Percentiles rank a stretch among this genome's conserved stretches.
phyloP scores from a whole-genome alignment of 805 yeast genomes.

The Candida endomychidarum region DNA sequence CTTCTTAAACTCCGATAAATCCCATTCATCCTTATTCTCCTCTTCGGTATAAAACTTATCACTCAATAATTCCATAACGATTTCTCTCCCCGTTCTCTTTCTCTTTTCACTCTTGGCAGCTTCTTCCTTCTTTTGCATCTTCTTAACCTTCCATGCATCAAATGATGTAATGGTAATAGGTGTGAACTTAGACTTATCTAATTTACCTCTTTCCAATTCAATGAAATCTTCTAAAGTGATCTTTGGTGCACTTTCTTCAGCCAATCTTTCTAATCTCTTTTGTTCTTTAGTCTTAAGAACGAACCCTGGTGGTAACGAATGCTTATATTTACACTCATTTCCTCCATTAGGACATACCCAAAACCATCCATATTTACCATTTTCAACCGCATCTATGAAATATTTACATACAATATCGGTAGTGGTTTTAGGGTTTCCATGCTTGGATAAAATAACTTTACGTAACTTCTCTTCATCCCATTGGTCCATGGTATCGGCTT shows the following conservation, averaged over 20 bases:
- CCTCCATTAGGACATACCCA: slow-evolving; percentile 98
- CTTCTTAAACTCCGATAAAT: slow-evolving; percentile 56
- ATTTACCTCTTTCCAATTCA: slow-evolving; percentile 85
- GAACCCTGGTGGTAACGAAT: slow-evolving; percentile 95
- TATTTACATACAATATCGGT: slow-evolving; percentile 93
- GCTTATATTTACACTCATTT: slow-evolving; percentile 88
- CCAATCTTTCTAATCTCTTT: slow-evolving; percentile 82
- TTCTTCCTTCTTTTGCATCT: slow-evolving; percentile 54
- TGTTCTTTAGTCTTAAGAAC: slow-evolving; percentile 96
- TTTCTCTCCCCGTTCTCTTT: slow-evolving; percentile 68
- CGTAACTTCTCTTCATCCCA: slow-evolving; percentile 98
- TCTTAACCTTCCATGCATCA: slow-evolving; percentile 76
- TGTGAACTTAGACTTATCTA: slow-evolving; percentile 73
- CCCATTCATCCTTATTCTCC: slow-evolving; percentile 51
- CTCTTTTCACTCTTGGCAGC: slow-evolving; percentile 31
- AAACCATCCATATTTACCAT: slow-evolving; percentile 98
- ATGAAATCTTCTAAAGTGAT: slow-evolving; percentile 94
- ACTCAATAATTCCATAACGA: slow-evolving; percentile 58
- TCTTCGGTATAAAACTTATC: slow-evolving; percentile 57
- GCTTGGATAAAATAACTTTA: slow-evolving; percentile 82
- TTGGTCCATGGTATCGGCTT: slow-evolving; percentile 85
- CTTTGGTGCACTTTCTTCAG: slow-evolving; percentile 80
- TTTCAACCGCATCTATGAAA: slow-evolving; percentile 96
- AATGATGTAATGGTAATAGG: slow-evolving; percentile 86
- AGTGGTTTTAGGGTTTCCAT: slow-evolving; percentile 90